Base-by-base conservation (phyloP, 75 land plant genomes). In the Pinus tabuliformis region DNA sequence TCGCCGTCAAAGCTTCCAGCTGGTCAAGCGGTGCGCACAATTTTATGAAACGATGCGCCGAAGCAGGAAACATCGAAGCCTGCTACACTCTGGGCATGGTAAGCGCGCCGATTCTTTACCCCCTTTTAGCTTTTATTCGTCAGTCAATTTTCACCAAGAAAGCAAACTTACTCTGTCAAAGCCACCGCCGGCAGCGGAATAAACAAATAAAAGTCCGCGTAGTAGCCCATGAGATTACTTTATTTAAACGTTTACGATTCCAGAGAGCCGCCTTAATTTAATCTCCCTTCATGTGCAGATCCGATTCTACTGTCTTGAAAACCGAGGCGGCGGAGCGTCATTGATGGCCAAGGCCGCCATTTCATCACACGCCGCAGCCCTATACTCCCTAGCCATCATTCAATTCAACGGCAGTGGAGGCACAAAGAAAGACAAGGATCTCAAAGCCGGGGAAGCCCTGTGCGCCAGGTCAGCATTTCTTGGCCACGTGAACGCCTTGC, bases 391-490 rank as follows among this genome's bases (percentile, higher is more conserved):
- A 17, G 93, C 93, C 30, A 87, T 93, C 18, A 89, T 93, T 22
- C 95, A 93, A 66, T 93, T 93, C 81, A 93, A 93, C 81, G 95
- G 95, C 56, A 90, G 93, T 83, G 95, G 93, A 24, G 95, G 93
- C 2, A 81, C 93, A 8, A 86, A 92, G 81, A 87, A 81, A 75
- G 95, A 86, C 73, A 93, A 90, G 88, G 93, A 93, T 76, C 88
- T 93, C 21, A 88, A 92, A 24, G 93, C 89, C 24, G 95, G 95
- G 6, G 95, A 86, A 13, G 93, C 95, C 3, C 82, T 93, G 9
- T 93, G 95, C 52, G 92, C 91, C 17, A 78, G 91, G 20, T 91
- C 95, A 12, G 95, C 95, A 22, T 84, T 78, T 36, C 84, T 88
- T n/a, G 93, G 92, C 75, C 91, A 89, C 80, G 75, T 93, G 70